Evolutionary conservation across 306 rosid species (phyloP), one percentile per base, ranked within the genome.

Genomic region (Lathyrus oleraceus): DNA sequence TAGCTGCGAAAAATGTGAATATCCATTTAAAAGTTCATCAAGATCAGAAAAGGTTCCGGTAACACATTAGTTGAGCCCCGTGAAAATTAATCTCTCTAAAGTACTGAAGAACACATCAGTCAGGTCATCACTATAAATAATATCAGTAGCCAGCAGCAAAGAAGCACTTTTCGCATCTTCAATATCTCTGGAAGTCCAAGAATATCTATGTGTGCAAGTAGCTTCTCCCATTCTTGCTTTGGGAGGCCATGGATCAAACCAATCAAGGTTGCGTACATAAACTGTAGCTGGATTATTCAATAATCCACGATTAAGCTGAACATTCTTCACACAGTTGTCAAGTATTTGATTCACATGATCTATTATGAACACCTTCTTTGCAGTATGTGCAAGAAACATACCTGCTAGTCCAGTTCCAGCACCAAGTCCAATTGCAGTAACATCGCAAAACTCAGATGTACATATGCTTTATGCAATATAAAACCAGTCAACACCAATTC

Each of bases 341-440:
- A 93, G 96, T 73, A 90, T 81, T 77, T 83, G 90, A 64, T 78
- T 79, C 14, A 97, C 96, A 72, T 73, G 88, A 74, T 93, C 98
- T 74, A 96, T 90, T 74, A 93, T 66, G 81, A 86, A 90, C 47
- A 90, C 89, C 5, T 69, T 78, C 38, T 84, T 81, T 1, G 86
- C 94, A 70, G 68, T 78, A 20, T 69, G 87, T 25, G 96, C 87
- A 76, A 93, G 96, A 70, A 93, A 74, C 76, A 90, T 39, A 51
- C 98, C 97, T 38, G 76, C 90, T 87, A 93, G 51, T 87, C 97
- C 94, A 71, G 97, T 90, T 81, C 97, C 97, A 43, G 94, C 98
- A 28, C 96, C 98, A 76, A 93, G 92, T 63, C 90, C 97, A 71
- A 93, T 54, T 11, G 91, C 87, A 11, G 73, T 67, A 23, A 75